Base-by-base conservation (phyloP, 257 asterid genomes). In the Solanum ossicruentum region DNA sequence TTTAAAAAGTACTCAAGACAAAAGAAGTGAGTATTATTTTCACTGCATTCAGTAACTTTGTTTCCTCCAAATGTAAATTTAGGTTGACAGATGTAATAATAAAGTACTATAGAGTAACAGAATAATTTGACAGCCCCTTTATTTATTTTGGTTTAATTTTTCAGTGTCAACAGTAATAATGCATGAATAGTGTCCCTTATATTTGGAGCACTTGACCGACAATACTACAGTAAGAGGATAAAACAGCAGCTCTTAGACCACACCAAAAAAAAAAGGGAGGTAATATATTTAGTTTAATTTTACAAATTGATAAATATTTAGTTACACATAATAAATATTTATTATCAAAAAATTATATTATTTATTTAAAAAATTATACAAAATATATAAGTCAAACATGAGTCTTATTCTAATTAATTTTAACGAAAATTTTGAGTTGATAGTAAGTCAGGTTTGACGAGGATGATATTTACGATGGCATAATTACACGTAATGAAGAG, bases 121-220 rank as follows among this genome's bases (percentile, higher is more conserved):
- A 77, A 77, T 78, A 78, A 78, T 78, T 52, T 0, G 65, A 52
- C 45, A 51, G 1, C 28, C 49, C 65, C 8, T 13, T 77, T 20
- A 36, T 77, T 15, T 45, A 9, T 20, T 77, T 72, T 45, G 26
- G 39, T 11, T 32, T 66, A 17, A 69, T 36, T 69, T 36, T 69
- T 70, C 78, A 70, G 82, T 78, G 49, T 75, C 23, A 15, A 51
- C 23, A 52, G 65, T 78, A 52, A 51, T 78, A 78, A 78, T 52
- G 26, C 65, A 78, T 78, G 65, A 78, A 78, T 12, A 77, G 82
- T 78, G 82, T 52, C 82, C 82, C 49, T 61, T 18, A 10, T 49
- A 36, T 81, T 45, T 82, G 83, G 83, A 88, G 85, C 91, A 88
- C 88, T 82, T 56, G 71, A 85, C 92, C 91, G 91, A 88, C 91